These are phyloP conservation scores for Neonectria coccinea DNA, from an alignment of 2,329 filamentous ascomycete genomes.

Conservation along the genomic window DNA sequence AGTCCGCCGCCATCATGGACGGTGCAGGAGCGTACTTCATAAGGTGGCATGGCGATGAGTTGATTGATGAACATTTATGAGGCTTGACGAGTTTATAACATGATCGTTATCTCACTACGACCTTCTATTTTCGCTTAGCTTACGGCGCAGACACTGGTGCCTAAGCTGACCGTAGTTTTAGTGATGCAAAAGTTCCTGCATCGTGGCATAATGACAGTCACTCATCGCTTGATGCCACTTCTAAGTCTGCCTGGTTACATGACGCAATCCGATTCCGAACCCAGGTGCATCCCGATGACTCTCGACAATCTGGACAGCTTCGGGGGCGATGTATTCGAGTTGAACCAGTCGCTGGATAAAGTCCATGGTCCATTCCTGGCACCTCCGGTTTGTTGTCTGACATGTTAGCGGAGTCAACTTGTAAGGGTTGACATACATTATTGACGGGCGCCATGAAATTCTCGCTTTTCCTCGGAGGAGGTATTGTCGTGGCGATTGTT, in stretches of 20 bases:
- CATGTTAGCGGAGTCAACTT: not conserved
- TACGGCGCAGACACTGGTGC: not conserved
- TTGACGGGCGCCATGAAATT: constrained; percentile 7
- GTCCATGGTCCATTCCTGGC: constrained; percentile 11
- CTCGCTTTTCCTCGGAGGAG: constrained; percentile 2
- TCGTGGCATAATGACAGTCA: not conserved
- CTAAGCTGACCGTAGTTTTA: not conserved
- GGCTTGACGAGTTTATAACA: too few species aligned
- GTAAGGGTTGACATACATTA: not conserved
- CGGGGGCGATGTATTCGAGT: not conserved
- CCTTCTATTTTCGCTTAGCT: not conserved
- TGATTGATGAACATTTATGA: too few species aligned
- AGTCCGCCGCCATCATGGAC: constrained; percentile 26
- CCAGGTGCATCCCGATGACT: constrained; percentile 1
- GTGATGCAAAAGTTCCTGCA: not conserved
- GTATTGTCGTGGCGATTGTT: not conserved
- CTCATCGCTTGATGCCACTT: too few species aligned
- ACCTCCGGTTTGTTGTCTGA: constrained; percentile 7
- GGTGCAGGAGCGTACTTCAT: constrained; percentile 25
- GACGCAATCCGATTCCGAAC: not conserved
- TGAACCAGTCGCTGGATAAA: not conserved
- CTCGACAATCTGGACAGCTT: constrained; percentile 1
- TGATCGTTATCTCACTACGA: not conserved
- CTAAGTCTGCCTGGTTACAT: not conserved
- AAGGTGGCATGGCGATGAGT: constrained; percentile 3